Evolutionary conservation across 2,329 filamentous ascomycete genomes (phyloP).

Genomic region (Verticillium tricorpus): DNA sequence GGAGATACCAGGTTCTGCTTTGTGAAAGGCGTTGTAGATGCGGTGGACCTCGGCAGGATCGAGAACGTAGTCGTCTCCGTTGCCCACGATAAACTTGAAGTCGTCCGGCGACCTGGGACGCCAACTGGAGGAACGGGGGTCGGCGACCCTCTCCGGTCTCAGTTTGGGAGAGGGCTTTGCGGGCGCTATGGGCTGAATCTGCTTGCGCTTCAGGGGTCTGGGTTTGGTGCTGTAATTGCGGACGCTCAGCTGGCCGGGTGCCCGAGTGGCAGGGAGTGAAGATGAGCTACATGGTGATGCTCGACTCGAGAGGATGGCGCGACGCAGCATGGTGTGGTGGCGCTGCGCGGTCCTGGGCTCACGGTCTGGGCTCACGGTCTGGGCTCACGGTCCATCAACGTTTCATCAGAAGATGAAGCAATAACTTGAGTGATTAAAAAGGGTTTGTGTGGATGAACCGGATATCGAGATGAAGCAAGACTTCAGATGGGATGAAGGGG

Average conservation of each 20-base stretch:
- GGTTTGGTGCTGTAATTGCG: background rate
- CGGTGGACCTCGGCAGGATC: background rate
- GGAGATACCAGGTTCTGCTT: background rate
- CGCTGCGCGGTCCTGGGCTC: background rate
- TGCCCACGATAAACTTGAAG: background rate
- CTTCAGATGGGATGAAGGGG: too few relatives aligned
- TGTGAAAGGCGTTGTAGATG: constrained; percentile 5
- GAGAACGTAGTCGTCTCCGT: background rate
- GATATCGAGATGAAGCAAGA: too few relatives aligned
- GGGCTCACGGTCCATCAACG: background rate
- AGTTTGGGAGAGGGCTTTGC: background rate
- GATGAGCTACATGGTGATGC: background rate
- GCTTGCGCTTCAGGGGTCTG: background rate
- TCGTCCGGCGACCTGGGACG: background rate
- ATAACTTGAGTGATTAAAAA: too few relatives aligned
- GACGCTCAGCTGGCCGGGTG: too few relatives aligned
- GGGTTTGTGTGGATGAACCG: too few relatives aligned
- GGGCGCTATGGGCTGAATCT: background rate
- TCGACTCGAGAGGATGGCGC: background rate
- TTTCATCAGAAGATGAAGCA: background rate
- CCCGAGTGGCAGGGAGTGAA: background rate
- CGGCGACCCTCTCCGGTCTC: background rate
- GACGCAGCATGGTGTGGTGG: background rate
- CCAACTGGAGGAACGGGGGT: background rate
- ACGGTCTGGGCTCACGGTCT: too few relatives aligned